These are phyloP conservation scores for Schizothecium vesticola DNA, from an alignment of 495 filamentous ascomycete genomes.

Conservation along the genomic window DNA sequence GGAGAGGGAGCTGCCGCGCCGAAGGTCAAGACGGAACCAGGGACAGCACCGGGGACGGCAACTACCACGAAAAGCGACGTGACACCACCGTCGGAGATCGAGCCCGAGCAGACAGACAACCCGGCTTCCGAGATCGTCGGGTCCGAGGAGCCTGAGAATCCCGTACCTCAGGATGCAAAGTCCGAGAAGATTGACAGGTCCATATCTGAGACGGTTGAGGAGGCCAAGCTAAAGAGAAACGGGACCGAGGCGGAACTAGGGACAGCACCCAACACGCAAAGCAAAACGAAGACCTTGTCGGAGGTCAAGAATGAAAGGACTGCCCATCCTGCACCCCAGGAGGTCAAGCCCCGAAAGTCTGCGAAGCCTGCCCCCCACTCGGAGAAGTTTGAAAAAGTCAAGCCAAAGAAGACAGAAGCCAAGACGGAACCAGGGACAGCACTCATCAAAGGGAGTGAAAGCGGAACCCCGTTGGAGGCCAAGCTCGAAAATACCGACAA, in stretches of 20 bases:
- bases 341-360: neutral
- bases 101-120: neutral
- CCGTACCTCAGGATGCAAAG: neutral
- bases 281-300: neutral
- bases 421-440: neutral
- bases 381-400: neutral
- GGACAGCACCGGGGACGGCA: neutral
- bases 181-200: neutral
- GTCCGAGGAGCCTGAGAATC: neutral
- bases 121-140: neutral
- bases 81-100: neutral
- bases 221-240: neutral
- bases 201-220: neutral
- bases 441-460: no score
- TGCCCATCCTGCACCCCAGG: neutral
- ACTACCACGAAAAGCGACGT: neutral
- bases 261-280: neutral
- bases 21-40: neutral
- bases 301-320: neutral
- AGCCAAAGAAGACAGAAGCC: neutral
- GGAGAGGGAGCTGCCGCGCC: neutral
- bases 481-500: no score
- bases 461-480: no score
- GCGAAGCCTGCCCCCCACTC: neutral
- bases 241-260: neutral